Evolutionary conservation across 768 basidiomycete genomes (phyloP).

Genomic region (Candolleomyces eurysporus): DNA sequence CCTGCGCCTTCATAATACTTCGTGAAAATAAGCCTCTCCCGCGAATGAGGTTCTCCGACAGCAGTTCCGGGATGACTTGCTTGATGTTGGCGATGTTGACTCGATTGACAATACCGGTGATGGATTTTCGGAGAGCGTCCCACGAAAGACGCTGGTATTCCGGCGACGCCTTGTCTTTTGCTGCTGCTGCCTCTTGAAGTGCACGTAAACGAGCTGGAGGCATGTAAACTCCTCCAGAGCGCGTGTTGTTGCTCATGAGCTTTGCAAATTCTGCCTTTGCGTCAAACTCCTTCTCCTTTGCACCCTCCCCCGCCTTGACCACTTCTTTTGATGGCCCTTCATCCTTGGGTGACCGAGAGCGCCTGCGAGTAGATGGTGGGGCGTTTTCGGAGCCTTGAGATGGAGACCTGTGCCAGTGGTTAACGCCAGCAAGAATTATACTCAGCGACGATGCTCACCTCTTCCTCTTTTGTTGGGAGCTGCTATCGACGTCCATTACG

Average conservation of each 20-base stretch:
- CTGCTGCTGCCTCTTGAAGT: constrained; percentile 74
- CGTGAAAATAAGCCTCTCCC: constrained; percentile 91
- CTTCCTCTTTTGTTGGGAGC: constrained; percentile 45
- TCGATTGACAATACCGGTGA: constrained; percentile 99
- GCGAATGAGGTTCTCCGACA: constrained; percentile 90
- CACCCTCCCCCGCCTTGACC: constrained; percentile 27
- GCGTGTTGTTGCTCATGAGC: constrained; percentile 56
- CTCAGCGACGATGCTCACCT: constrained; percentile 29
- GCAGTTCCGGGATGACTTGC: constrained; percentile 85
- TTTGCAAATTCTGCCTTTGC: constrained; percentile 89
- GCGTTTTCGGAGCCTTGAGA: constrained; percentile 42
- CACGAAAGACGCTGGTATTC: constrained; percentile 96
- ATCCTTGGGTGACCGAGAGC: constrained; percentile 34
- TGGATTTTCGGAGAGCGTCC: constrained; percentile 96
- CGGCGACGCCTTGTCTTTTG: constrained; percentile 74
- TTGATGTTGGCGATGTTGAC: constrained; percentile 98
- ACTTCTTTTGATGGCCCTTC: constrained; percentile 38
- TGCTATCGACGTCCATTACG: constrained; percentile 21
- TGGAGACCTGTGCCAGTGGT: constrained; percentile 37
- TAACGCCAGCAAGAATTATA: not conserved
- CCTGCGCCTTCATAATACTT: constrained; percentile 97
- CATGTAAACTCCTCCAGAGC: constrained; percentile 94
- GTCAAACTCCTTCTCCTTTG: constrained; percentile 50
- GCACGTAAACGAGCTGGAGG: constrained; percentile 92
- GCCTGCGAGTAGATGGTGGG: constrained; percentile 42